Percentiles rank a stretch among this genome's conserved stretches.
Evolutionary conservation across 108 stramenopile species (phyloP).

Genomic region (Nitzschia sp.): DNA sequence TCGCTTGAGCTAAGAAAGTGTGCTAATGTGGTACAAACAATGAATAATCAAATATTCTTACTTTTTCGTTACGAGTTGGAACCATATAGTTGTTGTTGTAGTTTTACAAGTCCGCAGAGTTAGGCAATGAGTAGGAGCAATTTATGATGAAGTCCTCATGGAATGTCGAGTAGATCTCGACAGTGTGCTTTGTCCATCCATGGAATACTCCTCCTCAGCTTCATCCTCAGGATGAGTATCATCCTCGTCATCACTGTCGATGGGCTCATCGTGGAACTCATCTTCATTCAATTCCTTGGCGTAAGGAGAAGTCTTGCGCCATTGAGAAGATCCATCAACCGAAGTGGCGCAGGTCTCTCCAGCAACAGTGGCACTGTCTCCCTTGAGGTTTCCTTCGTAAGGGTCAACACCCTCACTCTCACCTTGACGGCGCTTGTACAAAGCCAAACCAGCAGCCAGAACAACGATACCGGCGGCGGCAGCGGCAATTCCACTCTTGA

Average conservation of each 20-base stretch:
- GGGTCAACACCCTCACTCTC: slow-evolving; percentile 2
- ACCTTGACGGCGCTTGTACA: slow-evolving; percentile 13
- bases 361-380: slow-evolving; percentile 19
- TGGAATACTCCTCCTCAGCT: neutral
- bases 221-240: neutral
- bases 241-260: slow-evolving; percentile 21
- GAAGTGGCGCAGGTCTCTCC: slow-evolving; percentile 30
- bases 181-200: too few relatives aligned
- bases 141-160: neutral
- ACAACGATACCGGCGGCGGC: slow-evolving; percentile 41
- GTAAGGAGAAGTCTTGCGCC: slow-evolving; percentile 11
- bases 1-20: too few relatives aligned
- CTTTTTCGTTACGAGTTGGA: neutral
- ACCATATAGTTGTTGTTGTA: neutral
- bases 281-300: slow-evolving; percentile 5
- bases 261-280: slow-evolving; percentile 34
- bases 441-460: slow-evolving; percentile 25
- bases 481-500: neutral
- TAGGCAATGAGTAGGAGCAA: neutral
- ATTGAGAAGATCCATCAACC: slow-evolving; percentile 12
- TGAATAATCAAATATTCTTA: too few relatives aligned
- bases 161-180: too few relatives aligned
- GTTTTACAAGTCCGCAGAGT: neutral
- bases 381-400: slow-evolving; percentile 14
- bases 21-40: too few relatives aligned